These are phyloP conservation scores for Chaetomiaceae sp. DNA, from an alignment of 2,329 filamentous ascomycete genomes.

Conservation along the genomic window DNA sequence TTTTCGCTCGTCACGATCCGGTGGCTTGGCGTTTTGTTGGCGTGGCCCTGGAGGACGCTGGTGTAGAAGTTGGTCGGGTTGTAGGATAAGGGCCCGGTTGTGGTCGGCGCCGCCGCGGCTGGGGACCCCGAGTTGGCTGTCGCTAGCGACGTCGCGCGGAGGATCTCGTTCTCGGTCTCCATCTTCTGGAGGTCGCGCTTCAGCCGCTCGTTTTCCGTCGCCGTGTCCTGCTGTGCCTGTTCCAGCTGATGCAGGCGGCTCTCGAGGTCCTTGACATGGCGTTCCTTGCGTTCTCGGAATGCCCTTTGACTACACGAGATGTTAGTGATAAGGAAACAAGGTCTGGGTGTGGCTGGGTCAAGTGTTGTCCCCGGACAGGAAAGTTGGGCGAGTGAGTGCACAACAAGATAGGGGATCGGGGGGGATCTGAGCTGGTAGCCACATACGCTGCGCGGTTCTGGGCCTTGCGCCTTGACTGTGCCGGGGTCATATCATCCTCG, in stretches of 20 bases:
- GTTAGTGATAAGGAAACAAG: slow-evolving; percentile 17
- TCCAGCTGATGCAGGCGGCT: slow-evolving; percentile 75
- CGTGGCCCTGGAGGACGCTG: slow-evolving; percentile 56
- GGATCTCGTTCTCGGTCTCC: slow-evolving; percentile 86
- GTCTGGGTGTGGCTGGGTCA: too few relatives aligned
- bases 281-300: slow-evolving; percentile 93
- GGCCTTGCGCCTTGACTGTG: slow-evolving; percentile 55
- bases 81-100: slow-evolving; percentile 65
- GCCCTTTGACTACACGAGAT: slow-evolving; percentile 68
- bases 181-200: slow-evolving; percentile 79
- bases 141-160: slow-evolving; percentile 67
- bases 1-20: slow-evolving; percentile 61
- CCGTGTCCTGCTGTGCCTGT: slow-evolving; percentile 64
- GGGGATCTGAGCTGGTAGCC: neutral
- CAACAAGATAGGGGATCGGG: neutral
- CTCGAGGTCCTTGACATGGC: slow-evolving; percentile 85
- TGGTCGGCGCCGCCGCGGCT: slow-evolving; percentile 43
- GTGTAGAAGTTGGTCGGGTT: slow-evolving; percentile 68
- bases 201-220: slow-evolving; percentile 80
- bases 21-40: slow-evolving; percentile 61
- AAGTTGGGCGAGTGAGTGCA: neutral
- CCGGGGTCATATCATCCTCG: slow-evolving; percentile 51
- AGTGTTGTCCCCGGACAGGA: neutral
- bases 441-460: slow-evolving; percentile 60
- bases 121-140: slow-evolving; percentile 34